Base-by-base conservation (phyloP, 192 early-diverging fungal genomes). In the Coemansia sp. region DNA sequence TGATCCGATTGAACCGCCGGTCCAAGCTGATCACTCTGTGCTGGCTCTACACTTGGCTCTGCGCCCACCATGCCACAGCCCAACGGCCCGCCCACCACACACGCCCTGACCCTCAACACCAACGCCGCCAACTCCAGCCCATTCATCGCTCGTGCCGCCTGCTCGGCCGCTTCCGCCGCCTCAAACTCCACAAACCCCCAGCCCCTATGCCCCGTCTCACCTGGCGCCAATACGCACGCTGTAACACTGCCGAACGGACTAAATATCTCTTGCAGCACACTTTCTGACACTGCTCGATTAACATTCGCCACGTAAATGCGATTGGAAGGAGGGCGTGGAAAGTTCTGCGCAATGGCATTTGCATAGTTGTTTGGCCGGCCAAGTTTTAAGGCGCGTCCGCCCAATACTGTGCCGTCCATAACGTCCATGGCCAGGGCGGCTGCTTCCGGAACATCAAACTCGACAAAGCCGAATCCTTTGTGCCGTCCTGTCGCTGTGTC, bases 151-250 rank as follows among this genome's bases (percentile, higher is more conserved):
- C 64, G 57, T 2, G 86, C 84, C 1, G 91, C 85, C 44, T 84
- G 83, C 48, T 81, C 80, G 5, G 92, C 88, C 7, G 84, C 71
- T 2, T 69, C 69, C 1, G 81, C 72, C 3, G 84, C 76, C 20
- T 82, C 86, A 81, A 91, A 95, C 79, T 94, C 88, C 51, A 95
- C 87, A 59, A 88, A 95, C 15, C 94, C 94, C 84, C 88, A 92
- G 34, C 88, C 88, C 50, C 83, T 85, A 73, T 94, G 92, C 60
- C 89, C 89, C 37, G 84, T 57, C 34, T 83, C 68, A 65, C 93
- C 91, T 0, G 91, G 89, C 15, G 75, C 67, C 71, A 96, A 69
- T 19, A 88, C 74, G 26, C 91, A 94, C 22, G 71, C 76, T 19
- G 76, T 81, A 28, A 96, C 86, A 9, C 83, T 78, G 6, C 94